A percentile compares a stretch with the other conserved stretches of the same genome.
Conservation (phyloP, 495 filamentous ascomycete species). For the Podospora comata region DNA sequence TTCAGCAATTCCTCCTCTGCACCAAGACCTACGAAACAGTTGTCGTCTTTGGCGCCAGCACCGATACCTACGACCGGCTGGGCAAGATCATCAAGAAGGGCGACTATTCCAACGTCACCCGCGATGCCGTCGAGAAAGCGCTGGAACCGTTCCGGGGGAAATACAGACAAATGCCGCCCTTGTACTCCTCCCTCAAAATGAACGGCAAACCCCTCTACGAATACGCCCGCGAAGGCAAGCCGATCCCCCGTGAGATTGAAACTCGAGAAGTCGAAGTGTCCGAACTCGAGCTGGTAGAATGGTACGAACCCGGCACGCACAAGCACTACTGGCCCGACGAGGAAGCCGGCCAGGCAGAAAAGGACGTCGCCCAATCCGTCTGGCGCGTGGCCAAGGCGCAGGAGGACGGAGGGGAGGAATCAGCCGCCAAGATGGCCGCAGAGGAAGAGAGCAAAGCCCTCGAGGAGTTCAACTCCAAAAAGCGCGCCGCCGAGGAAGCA, state of each 20-base stretch:
- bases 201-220: constrained; percentile 92
- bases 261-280: constrained; percentile 71
- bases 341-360: constrained; percentile 68
- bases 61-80: constrained; percentile 83
- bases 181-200: constrained; percentile 87
- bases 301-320: constrained; percentile 81
- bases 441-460: constrained; percentile 46
- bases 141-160: constrained; percentile 75
- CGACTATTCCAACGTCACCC: constrained; percentile 73
- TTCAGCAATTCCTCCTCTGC: constrained; percentile 74
- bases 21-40: constrained; percentile 91
- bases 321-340: constrained; percentile 67
- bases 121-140: constrained; percentile 70
- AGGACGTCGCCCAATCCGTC: constrained; percentile 68
- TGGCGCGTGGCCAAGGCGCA: constrained; percentile 49
- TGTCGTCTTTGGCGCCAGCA: constrained; percentile 85
- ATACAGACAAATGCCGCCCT: constrained; percentile 85
- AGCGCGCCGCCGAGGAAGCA: constrained; percentile 46
- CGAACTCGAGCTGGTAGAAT: constrained; percentile 77
- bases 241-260: constrained; percentile 79
- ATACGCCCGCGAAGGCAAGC: constrained; percentile 86
- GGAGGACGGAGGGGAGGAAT: constrained; percentile 39
- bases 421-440: constrained; percentile 18
- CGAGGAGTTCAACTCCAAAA: constrained; percentile 44
- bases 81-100: constrained; percentile 76